These are phyloP conservation scores for Fraxinus sp. DNA, from an alignment of 305 asterid genomes.

Conservation along the genomic window DNA sequence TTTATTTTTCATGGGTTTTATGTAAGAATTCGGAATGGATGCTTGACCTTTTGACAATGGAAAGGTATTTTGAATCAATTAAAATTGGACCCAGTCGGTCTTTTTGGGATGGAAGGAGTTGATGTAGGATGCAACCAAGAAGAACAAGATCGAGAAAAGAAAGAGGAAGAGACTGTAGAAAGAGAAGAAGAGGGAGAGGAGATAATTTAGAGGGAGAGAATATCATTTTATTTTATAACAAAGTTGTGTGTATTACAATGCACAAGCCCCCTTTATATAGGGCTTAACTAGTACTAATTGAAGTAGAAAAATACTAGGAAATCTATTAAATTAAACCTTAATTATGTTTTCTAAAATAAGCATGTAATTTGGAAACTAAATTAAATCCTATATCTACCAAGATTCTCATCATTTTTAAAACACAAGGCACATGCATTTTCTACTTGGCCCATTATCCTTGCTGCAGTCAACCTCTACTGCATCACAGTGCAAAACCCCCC, in stretches of 20 bases:
- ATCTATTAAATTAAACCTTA: neutral
- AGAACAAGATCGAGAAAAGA: neutral
- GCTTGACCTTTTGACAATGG: neutral
- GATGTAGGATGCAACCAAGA: neutral
- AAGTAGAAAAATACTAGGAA: neutral
- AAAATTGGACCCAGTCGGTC: neutral
- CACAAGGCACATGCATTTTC: neutral
- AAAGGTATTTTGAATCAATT: neutral
- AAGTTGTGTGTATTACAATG: neutral
- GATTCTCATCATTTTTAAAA: neutral
- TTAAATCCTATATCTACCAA: neutral
- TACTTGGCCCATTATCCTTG: neutral
- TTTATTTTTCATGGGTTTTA: neutral
- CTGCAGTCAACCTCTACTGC: neutral
- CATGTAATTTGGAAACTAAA: no score
- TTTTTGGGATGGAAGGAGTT: neutral
- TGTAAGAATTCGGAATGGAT: neutral
- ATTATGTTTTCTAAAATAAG: neutral
- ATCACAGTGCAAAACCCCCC: neutral
- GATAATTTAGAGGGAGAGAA: neutral
- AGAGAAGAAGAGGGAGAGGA: neutral
- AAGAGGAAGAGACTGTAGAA: neutral
- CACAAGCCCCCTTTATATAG: neutral
- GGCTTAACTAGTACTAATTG: neutral
- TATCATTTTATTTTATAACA: neutral